Percentiles rank a stretch among this genome's conserved stretches.
Evolutionary conservation across 352 stramenopile species (phyloP).

Genomic region (Phytophthora pinifolia): DNA sequence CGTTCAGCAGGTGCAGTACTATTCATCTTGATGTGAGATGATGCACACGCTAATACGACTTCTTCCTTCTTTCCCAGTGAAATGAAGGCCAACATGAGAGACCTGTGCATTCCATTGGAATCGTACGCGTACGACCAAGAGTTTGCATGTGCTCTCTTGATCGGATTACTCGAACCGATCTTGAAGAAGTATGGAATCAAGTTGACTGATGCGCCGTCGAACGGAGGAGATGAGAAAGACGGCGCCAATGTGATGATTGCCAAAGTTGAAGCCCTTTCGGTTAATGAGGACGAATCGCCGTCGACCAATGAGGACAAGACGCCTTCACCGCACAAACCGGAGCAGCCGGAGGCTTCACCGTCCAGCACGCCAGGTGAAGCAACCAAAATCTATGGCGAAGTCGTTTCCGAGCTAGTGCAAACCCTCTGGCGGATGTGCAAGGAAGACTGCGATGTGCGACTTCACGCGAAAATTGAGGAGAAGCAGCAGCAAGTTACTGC

Average conservation of each 20-base stretch:
- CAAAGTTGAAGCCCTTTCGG: conserved; percentile 14
- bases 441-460: conserved; percentile 49
- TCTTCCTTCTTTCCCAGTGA: conserved; percentile 40
- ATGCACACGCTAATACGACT: conserved; percentile 4
- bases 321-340: conserved; percentile 6
- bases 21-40: neutral
- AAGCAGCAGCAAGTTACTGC: conserved; percentile 72
- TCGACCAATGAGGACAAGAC: conserved; percentile 20
- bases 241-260: neutral
- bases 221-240: conserved; percentile 1
- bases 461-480: conserved; percentile 76
- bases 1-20: conserved; percentile 34
- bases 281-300: conserved; percentile 8
- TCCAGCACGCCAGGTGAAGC: conserved; percentile 6
- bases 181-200: conserved; percentile 71
- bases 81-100: conserved; percentile 85
- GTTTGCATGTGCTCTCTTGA: conserved; percentile 65
- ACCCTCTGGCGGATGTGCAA: conserved; percentile 62
- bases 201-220: conserved; percentile 21
- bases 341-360: conserved; percentile 15
- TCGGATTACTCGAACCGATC: conserved; percentile 70
- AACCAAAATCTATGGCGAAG: conserved; percentile 66
- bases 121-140: conserved; percentile 85
- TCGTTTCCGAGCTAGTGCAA: conserved; percentile 72
- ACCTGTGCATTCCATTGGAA: conserved; percentile 81